A percentile compares a stretch with the other conserved stretches of the same genome.
Conservation (phyloP, 2,329 filamentous ascomycete genomes). For the Pseudogymnoascus sp. region DNA sequence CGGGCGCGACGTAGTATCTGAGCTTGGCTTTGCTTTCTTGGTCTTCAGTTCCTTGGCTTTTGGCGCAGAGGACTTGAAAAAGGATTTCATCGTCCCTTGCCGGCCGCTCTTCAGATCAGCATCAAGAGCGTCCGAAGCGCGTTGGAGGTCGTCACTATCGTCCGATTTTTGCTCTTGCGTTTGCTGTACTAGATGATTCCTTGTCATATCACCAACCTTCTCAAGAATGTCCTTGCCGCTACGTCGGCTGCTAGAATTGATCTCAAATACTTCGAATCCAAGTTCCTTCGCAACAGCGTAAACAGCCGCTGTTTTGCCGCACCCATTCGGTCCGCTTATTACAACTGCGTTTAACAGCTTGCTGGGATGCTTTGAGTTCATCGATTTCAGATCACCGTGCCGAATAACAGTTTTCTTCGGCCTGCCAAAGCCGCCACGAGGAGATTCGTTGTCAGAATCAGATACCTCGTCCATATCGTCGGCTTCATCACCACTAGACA, state of each 20-base stretch:
- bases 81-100: constrained; percentile 72
- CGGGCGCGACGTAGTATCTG: background rate
- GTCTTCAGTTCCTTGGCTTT: constrained; percentile 25
- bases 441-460: constrained; percentile 46
- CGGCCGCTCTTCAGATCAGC: constrained; percentile 58
- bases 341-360: constrained; percentile 70
- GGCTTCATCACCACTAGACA: constrained; percentile 69
- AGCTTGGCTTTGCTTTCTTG: constrained; percentile 17
- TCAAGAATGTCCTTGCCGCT: constrained; percentile 88
- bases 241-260: constrained; percentile 74
- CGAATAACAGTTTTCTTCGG: constrained; percentile 49
- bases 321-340: constrained; percentile 80
- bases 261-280: constrained; percentile 89
- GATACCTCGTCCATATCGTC: constrained; percentile 62
- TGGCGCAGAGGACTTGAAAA: constrained; percentile 57
- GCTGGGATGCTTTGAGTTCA: constrained; percentile 35
- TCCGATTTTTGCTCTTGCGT: constrained; percentile 29
- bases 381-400: constrained; percentile 31
- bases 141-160: constrained; percentile 29
- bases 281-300: constrained; percentile 89
- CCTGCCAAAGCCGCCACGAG: constrained; percentile 32
- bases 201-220: constrained; percentile 91
- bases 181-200: constrained; percentile 79
- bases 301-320: constrained; percentile 87
- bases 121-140: constrained; percentile 38